Percentiles rank a stretch among this genome's conserved stretches.
These are phyloP conservation scores for Trichodelitschia bisporula DNA, from an alignment of 495 filamentous ascomycete genomes.

Conservation along the genomic window DNA sequence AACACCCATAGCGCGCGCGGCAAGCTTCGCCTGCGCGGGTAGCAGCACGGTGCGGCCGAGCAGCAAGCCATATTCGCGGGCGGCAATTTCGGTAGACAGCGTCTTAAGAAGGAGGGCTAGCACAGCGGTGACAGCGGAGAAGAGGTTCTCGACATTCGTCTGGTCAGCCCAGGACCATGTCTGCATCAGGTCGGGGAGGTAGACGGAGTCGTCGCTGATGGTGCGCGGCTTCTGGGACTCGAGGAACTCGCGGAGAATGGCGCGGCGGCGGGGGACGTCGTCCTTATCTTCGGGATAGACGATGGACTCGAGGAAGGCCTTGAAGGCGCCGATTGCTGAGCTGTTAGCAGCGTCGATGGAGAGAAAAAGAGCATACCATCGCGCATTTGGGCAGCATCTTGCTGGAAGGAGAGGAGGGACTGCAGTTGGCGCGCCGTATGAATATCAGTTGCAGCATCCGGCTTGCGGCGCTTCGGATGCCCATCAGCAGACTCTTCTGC, in stretches of 20 bases:
- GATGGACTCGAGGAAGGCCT: conserved; percentile 45
- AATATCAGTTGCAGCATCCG: no score
- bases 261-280: conserved; percentile 9
- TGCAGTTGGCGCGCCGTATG: no score
- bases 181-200: conserved; percentile 49
- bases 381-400: no score
- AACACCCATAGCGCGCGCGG: conserved; percentile 46
- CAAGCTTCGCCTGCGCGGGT: conserved; percentile 42
- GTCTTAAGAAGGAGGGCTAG: conserved; percentile 53
- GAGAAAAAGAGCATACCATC: no score
- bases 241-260: conserved; percentile 48
- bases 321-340: no score
- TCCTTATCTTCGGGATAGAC: conserved; percentile 16
- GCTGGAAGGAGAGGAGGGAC: no score
- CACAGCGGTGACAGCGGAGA: conserved; percentile 49
- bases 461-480: no score
- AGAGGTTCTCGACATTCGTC: conserved; percentile 45
- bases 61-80: conserved; percentile 40
- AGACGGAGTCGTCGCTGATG: conserved; percentile 29
- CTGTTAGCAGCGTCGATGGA: no score
- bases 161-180: conserved; percentile 53
- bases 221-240: conserved; percentile 33
- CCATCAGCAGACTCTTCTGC: no score
- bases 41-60: conserved; percentile 52
- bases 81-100: conserved; percentile 42